Evolutionary conservation across 2,329 filamentous ascomycete species (phyloP), one percentile per base, ranked within the genome.

Genomic region (Scedosporium dehoogii): DNA sequence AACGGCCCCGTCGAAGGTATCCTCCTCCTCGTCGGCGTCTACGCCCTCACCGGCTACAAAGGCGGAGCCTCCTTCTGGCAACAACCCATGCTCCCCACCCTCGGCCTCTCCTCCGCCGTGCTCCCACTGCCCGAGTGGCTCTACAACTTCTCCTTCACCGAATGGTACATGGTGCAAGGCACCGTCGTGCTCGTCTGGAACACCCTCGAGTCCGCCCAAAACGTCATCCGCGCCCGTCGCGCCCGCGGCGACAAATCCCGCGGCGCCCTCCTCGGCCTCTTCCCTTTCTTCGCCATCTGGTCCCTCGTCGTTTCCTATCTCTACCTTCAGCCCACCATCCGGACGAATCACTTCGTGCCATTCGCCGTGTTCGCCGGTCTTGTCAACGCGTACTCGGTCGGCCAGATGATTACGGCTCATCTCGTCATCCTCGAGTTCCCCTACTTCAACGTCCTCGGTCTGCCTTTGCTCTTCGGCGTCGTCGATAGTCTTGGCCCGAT

Each of bases 1-100:
- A 97, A 93, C 66, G 94, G 94, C 0, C 94, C 94, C 3, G 94
- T 99, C 44, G 94, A 99, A 76, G 94, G 94, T 60, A 88, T 99
- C 62, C 77, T 97, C 57, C 92, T 91, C 48, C 82, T 99, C 21
- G 88, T 91, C 69, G 72, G 83, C 62, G 86, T 99, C 64, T 97
- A 94, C 74, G 84, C 85, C 42, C 78, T 96, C 66, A 97, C 94
- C 4, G 93, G 89, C 59, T 85, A 86, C 72, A 84, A 92, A 69
- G 94, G 94, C 63, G 92, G 92, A 62, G 93, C 87, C 53, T 91
- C 89, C 73, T 96, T 96, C 79, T 99, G 94, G 94, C 87, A 94
- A 71, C 89, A 89, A 70, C 85, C 91, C 33, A 86, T 93, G 85
- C 77, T 96, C 29, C 75, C 79, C 42, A 87, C 85, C 10, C 64